A percentile compares a stretch with the other conserved stretches of the same genome.
These are phyloP conservation scores for Coemansia sp. DNA, from an alignment of 192 early-diverging fungal genomes.

Conservation along the genomic window DNA sequence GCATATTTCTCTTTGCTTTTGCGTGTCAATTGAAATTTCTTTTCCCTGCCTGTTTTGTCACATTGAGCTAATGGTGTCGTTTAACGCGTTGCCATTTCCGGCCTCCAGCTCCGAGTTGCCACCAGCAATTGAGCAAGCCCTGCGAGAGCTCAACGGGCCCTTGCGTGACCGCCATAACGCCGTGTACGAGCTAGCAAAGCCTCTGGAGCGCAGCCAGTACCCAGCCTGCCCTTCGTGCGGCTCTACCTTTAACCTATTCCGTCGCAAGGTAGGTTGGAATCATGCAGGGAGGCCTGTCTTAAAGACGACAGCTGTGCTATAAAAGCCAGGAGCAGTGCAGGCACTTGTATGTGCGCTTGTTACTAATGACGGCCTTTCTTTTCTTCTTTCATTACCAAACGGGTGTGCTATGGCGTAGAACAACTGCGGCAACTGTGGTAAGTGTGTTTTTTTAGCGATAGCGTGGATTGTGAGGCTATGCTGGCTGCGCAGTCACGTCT, in stretches of 20 bases:
- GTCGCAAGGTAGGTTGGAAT: constrained; percentile 38
- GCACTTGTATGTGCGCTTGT: neutral
- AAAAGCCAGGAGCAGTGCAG: neutral
- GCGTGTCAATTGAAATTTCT: neutral
- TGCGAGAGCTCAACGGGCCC: constrained; percentile 32
- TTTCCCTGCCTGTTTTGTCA: neutral
- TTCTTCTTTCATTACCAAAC: neutral
- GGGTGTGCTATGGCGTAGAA: constrained; percentile 7
- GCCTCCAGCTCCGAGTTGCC: constrained; percentile 24
- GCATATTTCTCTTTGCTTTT: neutral
- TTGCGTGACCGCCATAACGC: constrained; percentile 21
- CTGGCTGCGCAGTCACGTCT: neutral
- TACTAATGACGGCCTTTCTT: neutral
- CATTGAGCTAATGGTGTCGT: constrained; percentile 5
- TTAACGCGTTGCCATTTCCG: constrained; percentile 43
- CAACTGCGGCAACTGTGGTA: constrained; percentile 46
- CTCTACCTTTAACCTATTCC: constrained; percentile 39
- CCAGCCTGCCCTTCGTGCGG: constrained; percentile 48
- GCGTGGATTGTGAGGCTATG: neutral
- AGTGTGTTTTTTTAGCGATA: constrained; percentile 2
- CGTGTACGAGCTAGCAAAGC: constrained; percentile 27
- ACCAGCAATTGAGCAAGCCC: constrained; percentile 13
- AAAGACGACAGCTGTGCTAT: neutral
- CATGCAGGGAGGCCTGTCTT: neutral
- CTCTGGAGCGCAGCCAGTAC: constrained; percentile 33